Percentiles rank a stretch among this genome's conserved stretches.
Conservation (phyloP, 331 rosid genomes). For the Pyrus hybrid region DNA sequence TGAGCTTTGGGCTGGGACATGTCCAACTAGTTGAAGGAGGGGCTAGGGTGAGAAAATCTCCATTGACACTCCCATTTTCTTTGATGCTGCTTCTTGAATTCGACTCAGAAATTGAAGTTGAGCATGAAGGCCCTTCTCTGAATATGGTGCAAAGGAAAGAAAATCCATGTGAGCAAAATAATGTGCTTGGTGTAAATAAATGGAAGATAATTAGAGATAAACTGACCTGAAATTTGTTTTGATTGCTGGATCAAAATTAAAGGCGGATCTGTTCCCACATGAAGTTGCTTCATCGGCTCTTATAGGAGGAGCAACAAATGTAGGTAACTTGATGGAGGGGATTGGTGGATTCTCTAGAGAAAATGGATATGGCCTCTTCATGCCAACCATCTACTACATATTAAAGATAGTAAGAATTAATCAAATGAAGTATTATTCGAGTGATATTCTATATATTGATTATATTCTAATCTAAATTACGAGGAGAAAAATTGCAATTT, state of each 20-base stretch:
- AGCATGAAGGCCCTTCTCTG: slow-evolving; percentile 48
- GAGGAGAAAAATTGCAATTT: too few relatives aligned
- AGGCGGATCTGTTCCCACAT: neutral
- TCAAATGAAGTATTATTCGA: neutral
- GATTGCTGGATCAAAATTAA: slow-evolving; percentile 17
- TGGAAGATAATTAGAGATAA: neutral
- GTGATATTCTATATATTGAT: neutral
- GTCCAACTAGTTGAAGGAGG: slow-evolving; percentile 29
- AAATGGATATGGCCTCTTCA: slow-evolving; percentile 57
- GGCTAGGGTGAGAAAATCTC: slow-evolving; percentile 56
- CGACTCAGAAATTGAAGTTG: slow-evolving; percentile 35
- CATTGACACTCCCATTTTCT: slow-evolving; percentile 34
- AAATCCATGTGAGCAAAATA: neutral
- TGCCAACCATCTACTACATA: slow-evolving; percentile 42
- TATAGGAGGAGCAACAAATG: slow-evolving; percentile 18
- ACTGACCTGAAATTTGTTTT: slow-evolving; percentile 37
- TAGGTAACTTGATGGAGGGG: slow-evolving; percentile 30
- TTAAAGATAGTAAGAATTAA: neutral
- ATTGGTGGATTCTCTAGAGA: slow-evolving; percentile 32
- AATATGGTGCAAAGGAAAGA: slow-evolving; percentile 2
- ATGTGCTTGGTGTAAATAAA: neutral
- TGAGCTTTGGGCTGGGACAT: slow-evolving; percentile 21
- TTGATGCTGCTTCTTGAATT: slow-evolving; percentile 25
- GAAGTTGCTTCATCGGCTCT: slow-evolving; percentile 26
- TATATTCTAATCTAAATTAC: neutral